These are phyloP conservation scores for Penicillium alfredii DNA, from an alignment of 495 filamentous ascomycete species.

Conservation along the genomic window DNA sequence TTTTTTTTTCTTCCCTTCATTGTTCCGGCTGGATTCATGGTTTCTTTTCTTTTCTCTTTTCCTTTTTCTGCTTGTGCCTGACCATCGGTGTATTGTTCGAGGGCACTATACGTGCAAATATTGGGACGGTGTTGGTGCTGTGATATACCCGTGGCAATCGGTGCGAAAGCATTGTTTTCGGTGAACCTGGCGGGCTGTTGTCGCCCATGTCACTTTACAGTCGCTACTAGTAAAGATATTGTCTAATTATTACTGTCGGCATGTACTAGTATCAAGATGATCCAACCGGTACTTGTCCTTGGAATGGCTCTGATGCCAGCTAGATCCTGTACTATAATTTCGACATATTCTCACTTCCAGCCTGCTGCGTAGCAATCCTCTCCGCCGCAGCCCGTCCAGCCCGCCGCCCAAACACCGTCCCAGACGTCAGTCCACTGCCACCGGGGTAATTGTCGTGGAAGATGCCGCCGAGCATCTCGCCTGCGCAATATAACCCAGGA, in stretches of 20 bases:
- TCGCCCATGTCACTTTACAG: too few species aligned
- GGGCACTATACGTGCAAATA: too few species aligned
- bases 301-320: too few species aligned
- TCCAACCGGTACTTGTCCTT: too few species aligned
- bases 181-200: too few species aligned
- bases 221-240: background rate
- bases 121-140: too few species aligned
- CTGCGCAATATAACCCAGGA: slow-evolving; percentile 49
- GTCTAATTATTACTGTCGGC: background rate
- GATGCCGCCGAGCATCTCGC: slow-evolving; percentile 59
- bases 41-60: slow-evolving; percentile 8
- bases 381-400: slow-evolving; percentile 41
- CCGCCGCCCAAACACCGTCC: slow-evolving; percentile 50
- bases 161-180: too few species aligned
- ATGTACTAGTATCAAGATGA: background rate
- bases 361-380: background rate
- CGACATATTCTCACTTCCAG: background rate
- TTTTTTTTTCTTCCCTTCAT: slow-evolving; percentile 10
- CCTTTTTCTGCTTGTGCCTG: too few species aligned
- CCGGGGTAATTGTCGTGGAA: slow-evolving; percentile 62
- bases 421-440: slow-evolving; percentile 55
- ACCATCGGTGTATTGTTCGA: too few species aligned
- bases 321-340: background rate
- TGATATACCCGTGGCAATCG: too few species aligned
- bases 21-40: slow-evolving; percentile 6